phyloP scores from a whole-genome alignment of 2,329 filamentous ascomycete species.

The Fusarium sp. region DNA sequence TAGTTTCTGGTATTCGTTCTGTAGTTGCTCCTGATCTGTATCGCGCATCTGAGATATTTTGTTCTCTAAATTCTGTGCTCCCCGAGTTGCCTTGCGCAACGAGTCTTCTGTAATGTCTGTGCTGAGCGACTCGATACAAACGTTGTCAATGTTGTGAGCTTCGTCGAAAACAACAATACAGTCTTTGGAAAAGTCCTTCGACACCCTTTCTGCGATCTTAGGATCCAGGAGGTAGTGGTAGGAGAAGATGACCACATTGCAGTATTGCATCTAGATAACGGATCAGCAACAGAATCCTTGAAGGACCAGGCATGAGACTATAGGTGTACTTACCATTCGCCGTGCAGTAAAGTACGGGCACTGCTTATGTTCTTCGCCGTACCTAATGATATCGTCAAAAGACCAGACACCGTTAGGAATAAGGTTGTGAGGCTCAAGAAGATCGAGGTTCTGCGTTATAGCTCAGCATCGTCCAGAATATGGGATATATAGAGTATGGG shows the following conservation, averaged over 20 bases:
- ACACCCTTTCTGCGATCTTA: conserved; percentile 96
- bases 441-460: conserved; percentile 80
- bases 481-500: no score
- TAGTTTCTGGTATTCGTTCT: conserved; percentile 94
- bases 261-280: conserved; percentile 85
- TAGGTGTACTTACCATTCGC: conserved; percentile 76
- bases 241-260: conserved; percentile 99
- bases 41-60: conserved; percentile 95
- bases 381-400: conserved; percentile 86
- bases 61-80: conserved; percentile 89
- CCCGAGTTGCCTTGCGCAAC: conserved; percentile 87
- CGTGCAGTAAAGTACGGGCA: conserved; percentile 97
- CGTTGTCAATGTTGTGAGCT: conserved; percentile 99
- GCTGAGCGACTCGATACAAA: conserved; percentile 97
- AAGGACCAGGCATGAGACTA: background rate
- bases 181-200: conserved; percentile 95
- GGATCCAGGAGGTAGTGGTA: conserved; percentile 98
- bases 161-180: conserved; percentile 99
- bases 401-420: conserved; percentile 97
- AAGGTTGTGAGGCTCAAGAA: conserved; percentile 93
- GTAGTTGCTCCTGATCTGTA: conserved; percentile 93
- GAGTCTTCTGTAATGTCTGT: conserved; percentile 98
- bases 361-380: conserved; percentile 95
- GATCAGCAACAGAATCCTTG: conserved; percentile 17
- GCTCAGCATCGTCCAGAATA: conserved; percentile 21